These are phyloP conservation scores for Cladosporium sp. DNA, from an alignment of 2,329 filamentous ascomycete genomes.

Conservation along the genomic window DNA sequence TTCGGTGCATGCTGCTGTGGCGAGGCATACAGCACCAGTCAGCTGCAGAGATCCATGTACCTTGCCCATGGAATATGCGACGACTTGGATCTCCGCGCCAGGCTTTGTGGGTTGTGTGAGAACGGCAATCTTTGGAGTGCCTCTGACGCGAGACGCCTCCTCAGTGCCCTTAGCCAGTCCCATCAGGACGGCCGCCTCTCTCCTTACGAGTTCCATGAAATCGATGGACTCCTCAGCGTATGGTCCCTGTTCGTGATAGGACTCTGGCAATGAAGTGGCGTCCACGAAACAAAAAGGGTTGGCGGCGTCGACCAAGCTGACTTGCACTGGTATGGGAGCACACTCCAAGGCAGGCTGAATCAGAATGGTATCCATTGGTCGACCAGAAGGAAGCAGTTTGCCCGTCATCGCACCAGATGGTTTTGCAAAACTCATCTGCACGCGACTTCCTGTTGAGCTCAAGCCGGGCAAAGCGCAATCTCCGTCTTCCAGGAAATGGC, in stretches of 20 bases:
- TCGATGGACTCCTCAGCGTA: constrained; percentile 15
- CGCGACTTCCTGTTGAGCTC: constrained; percentile 16
- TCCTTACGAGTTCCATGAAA: constrained; percentile 19
- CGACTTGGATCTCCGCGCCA: constrained; percentile 19
- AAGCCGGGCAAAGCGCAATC: constrained; percentile 19
- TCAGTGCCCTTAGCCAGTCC: constrained; percentile 16
- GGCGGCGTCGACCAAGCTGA: constrained; percentile 20
- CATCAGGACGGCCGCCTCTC: constrained; percentile 20
- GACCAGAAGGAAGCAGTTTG: constrained; percentile 18
- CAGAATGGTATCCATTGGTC: constrained; percentile 15
- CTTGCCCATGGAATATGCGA: constrained; percentile 31
- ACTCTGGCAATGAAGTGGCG: constrained; percentile 13
- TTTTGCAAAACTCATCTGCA: constrained; percentile 18
- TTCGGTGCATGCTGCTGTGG: constrained; percentile 27
- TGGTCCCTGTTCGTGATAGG: constrained; percentile 7
- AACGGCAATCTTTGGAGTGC: constrained; percentile 24
- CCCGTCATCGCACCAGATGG: constrained; percentile 22
- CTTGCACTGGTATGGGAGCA: constrained; percentile 15
- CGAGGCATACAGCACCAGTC: constrained; percentile 32
- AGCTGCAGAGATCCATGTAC: constrained; percentile 32
- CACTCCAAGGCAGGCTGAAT: constrained; percentile 19
- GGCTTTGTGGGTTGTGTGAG: constrained; percentile 14
- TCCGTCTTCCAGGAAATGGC: constrained; percentile 24
- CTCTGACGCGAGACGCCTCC: constrained; percentile 22
- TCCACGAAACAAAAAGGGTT: constrained; percentile 23